Percentiles rank a stretch among this genome's conserved stretches.
phyloP scores from a whole-genome alignment of 1,284 basidiomycete genomes.

The Fomitiporia mediterranea region DNA sequence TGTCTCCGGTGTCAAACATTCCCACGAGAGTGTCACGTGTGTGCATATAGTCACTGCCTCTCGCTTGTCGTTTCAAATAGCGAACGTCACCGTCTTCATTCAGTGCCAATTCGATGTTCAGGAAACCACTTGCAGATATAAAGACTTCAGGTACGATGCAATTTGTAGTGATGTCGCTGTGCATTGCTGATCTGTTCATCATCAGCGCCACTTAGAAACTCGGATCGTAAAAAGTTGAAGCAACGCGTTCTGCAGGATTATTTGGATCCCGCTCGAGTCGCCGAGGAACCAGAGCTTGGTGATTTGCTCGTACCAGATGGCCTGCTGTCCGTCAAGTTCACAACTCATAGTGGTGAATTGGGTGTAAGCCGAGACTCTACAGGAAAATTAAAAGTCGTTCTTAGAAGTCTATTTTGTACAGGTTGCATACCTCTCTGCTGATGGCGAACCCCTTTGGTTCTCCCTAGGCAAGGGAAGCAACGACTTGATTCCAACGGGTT shows the following conservation, averaged over 20 bases:
- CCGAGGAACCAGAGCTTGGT: conserved; percentile 34
- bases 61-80: neutral
- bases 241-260: conserved; percentile 51
- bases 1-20: neutral
- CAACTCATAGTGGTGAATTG: conserved; percentile 53
- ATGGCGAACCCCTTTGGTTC: conserved; percentile 83
- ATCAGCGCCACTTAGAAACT: conserved; percentile 59
- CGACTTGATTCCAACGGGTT: conserved; percentile 67
- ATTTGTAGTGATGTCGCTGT: neutral
- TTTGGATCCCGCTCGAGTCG: conserved; percentile 31
- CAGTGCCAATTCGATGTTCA: conserved; percentile 58
- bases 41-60: conserved; percentile 1
- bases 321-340: conserved; percentile 60
- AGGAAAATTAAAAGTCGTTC: neutral
- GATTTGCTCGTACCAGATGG: conserved; percentile 67
- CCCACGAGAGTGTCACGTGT: neutral
- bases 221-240: conserved; percentile 64
- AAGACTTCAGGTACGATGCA: conserved; percentile 57
- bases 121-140: conserved; percentile 59
- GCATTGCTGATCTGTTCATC: neutral
- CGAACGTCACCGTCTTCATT: neutral
- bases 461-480: conserved; percentile 62
- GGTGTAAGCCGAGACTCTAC: conserved; percentile 44
- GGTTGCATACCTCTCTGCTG: conserved; percentile 60
- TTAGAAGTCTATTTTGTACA: conserved; percentile 26